These are phyloP conservation scores for Fraxinus sp. DNA, from an alignment of 305 asterid species.

Conservation along the genomic window DNA sequence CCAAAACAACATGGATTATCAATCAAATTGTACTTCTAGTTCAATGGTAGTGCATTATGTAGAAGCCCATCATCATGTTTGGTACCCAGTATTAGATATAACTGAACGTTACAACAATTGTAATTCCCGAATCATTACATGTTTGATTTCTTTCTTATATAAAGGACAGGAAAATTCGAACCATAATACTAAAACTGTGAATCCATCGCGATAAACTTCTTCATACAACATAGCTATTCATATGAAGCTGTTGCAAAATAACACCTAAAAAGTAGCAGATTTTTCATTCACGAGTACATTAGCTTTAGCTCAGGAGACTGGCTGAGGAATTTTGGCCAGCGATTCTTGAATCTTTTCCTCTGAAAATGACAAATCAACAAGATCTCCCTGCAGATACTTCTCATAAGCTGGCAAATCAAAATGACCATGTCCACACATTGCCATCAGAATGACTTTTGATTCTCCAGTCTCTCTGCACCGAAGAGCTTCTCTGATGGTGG, in stretches of 20 bases:
- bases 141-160: not conserved
- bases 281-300: not conserved
- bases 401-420: conserved; percentile 89
- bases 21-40: not conserved
- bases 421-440: conserved; percentile 99
- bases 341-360: conserved; percentile 57
- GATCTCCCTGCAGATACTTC: conserved; percentile 69
- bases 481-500: conserved; percentile 81
- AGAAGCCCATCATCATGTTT: not conserved
- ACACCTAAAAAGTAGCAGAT: not conserved
- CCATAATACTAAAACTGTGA: not conserved
- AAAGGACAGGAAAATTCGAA: not conserved
- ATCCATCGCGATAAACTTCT: not conserved
- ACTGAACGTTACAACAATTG: not conserved
- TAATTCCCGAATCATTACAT: not conserved
- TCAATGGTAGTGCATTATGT: not conserved
- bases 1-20: not conserved
- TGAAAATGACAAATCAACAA: conserved; percentile 68
- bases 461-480: conserved; percentile 82
- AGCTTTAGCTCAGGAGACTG: conserved; percentile 18
- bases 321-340: conserved; percentile 60
- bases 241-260: not conserved
- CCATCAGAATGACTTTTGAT: conserved; percentile 83
- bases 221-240: not conserved
- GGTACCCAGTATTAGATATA: not conserved